Evolutionary conservation across 2,329 filamentous ascomycete species (phyloP).

Genomic region (Aureobasidium lini): DNA sequence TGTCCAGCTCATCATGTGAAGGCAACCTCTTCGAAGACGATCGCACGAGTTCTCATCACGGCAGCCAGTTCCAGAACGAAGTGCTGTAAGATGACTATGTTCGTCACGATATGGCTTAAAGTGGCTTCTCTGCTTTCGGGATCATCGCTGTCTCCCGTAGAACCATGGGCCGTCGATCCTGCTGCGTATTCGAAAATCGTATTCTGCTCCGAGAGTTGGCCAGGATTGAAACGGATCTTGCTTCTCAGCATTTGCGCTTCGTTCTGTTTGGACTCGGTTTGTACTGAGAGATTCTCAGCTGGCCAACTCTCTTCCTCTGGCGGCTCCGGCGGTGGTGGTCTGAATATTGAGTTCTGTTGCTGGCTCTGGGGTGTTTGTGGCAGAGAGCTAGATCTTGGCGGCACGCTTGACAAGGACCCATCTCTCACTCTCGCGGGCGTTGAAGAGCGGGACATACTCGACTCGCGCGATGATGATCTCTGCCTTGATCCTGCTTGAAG

Average conservation of each 20-base stretch:
- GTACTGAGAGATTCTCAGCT: not conserved
- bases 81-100: conserved; percentile 43
- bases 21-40: conserved; percentile 40
- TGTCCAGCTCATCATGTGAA: conserved; percentile 21
- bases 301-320: not conserved
- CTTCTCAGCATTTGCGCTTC: conserved; percentile 2
- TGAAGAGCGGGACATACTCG: not conserved
- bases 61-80: conserved; percentile 44
- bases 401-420: not conserved
- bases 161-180: not conserved
- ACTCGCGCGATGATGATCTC: not conserved
- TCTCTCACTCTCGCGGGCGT: not conserved
- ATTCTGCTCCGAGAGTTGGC: not conserved
- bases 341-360: conserved; percentile 20
- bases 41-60: conserved; percentile 41
- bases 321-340: conserved; percentile 28
- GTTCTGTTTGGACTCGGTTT: conserved; percentile 1
- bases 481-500: not conserved
- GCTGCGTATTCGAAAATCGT: not conserved
- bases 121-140: conserved; percentile 33
- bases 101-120: conserved; percentile 43
- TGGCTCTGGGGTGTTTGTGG: not conserved
- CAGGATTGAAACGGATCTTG: not conserved
- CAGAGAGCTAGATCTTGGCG: conserved; percentile 5
- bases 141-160: conserved; percentile 18